Conservation (phyloP, 495 filamentous ascomycete species). For the Penicillium arizonense region DNA sequence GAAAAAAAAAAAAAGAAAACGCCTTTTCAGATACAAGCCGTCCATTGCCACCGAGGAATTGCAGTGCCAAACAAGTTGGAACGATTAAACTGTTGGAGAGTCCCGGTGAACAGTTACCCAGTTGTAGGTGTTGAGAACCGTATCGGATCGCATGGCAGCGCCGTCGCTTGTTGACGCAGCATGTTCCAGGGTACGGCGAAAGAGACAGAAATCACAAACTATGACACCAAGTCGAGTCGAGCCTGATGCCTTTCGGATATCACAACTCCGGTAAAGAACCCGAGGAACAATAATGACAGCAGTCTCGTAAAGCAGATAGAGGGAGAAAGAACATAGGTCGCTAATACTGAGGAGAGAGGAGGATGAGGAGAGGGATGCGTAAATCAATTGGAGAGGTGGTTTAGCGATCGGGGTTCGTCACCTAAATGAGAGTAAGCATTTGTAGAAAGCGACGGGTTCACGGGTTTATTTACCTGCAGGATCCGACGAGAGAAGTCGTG, state of each 20-base stretch:
- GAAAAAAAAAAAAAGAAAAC: conserved; percentile 20
- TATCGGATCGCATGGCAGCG: not conserved
- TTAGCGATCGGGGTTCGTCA: conserved; percentile 51
- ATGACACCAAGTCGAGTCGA: conserved; percentile 20
- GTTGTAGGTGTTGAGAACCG: not conserved
- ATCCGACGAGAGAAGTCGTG: conserved; percentile 96
- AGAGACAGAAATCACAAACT: conserved; percentile 13
- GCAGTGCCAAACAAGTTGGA: conserved; percentile 1
- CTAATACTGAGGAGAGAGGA: conserved; percentile 8
- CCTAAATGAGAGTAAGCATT: conserved; percentile 23
- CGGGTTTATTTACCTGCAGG: conserved; percentile 68
- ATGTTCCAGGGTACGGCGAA: not conserved
- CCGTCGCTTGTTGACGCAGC: not conserved
- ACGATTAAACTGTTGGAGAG: not conserved
- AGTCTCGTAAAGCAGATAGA: conserved; percentile 13
- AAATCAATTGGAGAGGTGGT: not conserved
- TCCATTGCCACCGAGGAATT: conserved; percentile 1
- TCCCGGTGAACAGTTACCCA: not conserved
- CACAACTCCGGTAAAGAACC: conserved; percentile 29
- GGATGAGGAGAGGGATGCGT: not conserved
- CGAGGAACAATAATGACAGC: conserved; percentile 18
- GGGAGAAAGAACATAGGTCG: not conserved
- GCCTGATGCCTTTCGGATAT: conserved; percentile 25
- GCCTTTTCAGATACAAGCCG: conserved; percentile 19
- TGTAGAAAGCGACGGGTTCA: not conserved